Conservation (phyloP, 164 flowering plant species). For the Echeveria elegans region DNA sequence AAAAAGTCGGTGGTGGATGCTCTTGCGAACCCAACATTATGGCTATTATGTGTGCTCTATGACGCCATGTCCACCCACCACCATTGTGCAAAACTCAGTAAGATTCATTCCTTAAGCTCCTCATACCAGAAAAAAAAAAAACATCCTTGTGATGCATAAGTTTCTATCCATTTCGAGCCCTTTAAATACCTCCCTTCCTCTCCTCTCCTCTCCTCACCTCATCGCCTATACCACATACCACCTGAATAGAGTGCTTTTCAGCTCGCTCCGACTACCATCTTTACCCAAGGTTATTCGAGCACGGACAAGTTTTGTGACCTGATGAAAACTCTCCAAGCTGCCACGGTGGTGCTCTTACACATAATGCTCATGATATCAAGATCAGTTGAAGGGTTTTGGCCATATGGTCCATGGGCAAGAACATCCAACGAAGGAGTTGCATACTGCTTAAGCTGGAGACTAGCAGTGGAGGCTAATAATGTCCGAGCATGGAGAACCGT, state of each 20-base stretch:
- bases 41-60: not conserved
- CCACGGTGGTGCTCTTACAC: not conserved
- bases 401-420: not conserved
- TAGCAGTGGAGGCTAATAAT: constrained; percentile 73
- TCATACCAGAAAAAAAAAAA: not conserved
- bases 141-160: not conserved
- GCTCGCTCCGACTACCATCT: too few species aligned
- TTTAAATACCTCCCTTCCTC: not conserved
- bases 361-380: constrained; percentile 6
- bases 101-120: not conserved
- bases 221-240: not conserved
- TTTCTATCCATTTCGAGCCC: not conserved
- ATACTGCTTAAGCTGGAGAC: constrained; percentile 74
- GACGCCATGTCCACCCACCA: not conserved
- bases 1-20: constrained; percentile 3
- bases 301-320: not conserved
- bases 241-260: not conserved
- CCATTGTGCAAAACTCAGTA: not conserved
- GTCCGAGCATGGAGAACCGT: constrained; percentile 59
- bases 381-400: constrained; percentile 10
- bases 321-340: not conserved
- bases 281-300: not conserved
- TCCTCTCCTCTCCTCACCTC: not conserved
- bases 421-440: not conserved
- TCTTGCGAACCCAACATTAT: not conserved